Conservation (phyloP, 1,139 yeast species). For the Spathaspora jeffriesii region DNA sequence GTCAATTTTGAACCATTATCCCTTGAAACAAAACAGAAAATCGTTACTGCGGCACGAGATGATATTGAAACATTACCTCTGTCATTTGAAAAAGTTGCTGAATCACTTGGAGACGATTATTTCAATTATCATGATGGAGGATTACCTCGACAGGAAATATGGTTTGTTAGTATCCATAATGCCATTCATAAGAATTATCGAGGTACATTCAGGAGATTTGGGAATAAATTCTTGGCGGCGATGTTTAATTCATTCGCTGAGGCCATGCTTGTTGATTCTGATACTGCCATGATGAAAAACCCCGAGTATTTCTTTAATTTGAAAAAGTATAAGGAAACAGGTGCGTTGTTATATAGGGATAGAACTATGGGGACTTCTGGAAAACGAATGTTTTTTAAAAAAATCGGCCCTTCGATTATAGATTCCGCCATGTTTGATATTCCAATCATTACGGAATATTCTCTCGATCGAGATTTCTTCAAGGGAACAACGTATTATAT, state of each 20-base stretch:
- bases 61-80: conserved; percentile 24
- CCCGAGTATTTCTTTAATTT: conserved; percentile 29
- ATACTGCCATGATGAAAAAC: conserved; percentile 25
- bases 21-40: conserved; percentile 19
- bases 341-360: conserved; percentile 31
- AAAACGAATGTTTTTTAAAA: conserved; percentile 25
- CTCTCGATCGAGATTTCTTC: conserved; percentile 22
- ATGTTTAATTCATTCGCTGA: conserved; percentile 49
- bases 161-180: conserved; percentile 40
- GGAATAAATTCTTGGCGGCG: conserved; percentile 51
- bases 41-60: conserved; percentile 26
- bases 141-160: conserved; percentile 39
- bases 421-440: conserved; percentile 29
- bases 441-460: conserved; percentile 23
- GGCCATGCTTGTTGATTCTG: conserved; percentile 31
- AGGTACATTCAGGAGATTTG: conserved; percentile 33
- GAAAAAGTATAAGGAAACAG: conserved; percentile 21
- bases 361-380: conserved; percentile 28
- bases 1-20: conserved; percentile 25
- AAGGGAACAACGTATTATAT: conserved; percentile 28
- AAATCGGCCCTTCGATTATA: conserved; percentile 26
- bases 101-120: conserved; percentile 24
- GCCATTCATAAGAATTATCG: conserved; percentile 27
- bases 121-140: conserved; percentile 18
- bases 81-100: conserved; percentile 18